Conservation (phyloP, 2,329 filamentous ascomycete species). For the Elsinoe perseae region DNA sequence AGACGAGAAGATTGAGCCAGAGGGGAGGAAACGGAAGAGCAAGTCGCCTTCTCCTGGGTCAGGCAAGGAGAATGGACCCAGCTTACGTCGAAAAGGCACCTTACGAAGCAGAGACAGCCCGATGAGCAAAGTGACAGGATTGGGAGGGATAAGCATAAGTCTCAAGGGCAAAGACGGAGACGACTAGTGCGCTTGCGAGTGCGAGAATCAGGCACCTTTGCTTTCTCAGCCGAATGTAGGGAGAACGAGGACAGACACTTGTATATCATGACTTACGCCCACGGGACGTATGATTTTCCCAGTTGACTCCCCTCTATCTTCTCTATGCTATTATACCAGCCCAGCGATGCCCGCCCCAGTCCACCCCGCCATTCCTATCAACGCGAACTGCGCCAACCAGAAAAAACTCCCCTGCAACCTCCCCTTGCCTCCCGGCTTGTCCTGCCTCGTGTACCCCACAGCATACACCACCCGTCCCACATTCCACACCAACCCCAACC, state of each 20-base stretch:
- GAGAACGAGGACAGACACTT: neutral
- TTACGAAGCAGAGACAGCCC: conserved; percentile 37
- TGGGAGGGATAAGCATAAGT: conserved; percentile 25
- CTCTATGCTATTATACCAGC: conserved; percentile 1
- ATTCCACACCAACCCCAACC: conserved; percentile 44
- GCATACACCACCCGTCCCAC: conserved; percentile 44
- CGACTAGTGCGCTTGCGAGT: neutral
- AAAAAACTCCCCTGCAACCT: conserved; percentile 34
- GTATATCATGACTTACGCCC: conserved; percentile 7
- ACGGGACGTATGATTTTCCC: neutral
- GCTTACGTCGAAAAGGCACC: conserved; percentile 37
- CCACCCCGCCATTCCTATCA: conserved; percentile 27
- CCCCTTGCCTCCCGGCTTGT: conserved; percentile 37
- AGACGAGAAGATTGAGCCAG: conserved; percentile 17
- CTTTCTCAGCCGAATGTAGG: neutral
- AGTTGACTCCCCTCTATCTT: neutral
- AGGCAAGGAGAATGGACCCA: conserved; percentile 24
- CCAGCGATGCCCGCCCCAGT: conserved; percentile 25
- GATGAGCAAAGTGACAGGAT: conserved; percentile 27
- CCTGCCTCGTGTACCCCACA: conserved; percentile 37
- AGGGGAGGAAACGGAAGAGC: conserved; percentile 13
- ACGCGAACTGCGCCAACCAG: conserved; percentile 26
- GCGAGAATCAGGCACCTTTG: neutral
- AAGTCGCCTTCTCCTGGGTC: conserved; percentile 16
- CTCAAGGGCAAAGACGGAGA: conserved; percentile 13